Percentiles rank a stretch among this genome's conserved stretches.
These are phyloP conservation scores for Diaporthe aspalathi DNA, from an alignment of 2,329 filamentous ascomycete species.

Conservation along the genomic window DNA sequence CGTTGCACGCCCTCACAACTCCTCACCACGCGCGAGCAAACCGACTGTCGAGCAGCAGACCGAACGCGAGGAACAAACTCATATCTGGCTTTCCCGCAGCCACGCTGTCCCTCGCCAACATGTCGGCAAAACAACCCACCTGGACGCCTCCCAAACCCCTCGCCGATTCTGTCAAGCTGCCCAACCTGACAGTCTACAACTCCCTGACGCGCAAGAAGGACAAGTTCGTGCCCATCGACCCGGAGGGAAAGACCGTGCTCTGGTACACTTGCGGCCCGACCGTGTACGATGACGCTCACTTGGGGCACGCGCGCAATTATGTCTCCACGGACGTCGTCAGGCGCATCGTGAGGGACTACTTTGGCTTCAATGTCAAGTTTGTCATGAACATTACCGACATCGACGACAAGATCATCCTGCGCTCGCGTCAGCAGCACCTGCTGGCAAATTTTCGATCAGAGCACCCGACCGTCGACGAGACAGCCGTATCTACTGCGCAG, in stretches of 20 bases:
- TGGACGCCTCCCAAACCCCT: slow-evolving; percentile 36
- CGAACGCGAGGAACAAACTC: neutral
- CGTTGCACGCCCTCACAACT: slow-evolving; percentile 1
- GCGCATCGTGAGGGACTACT: slow-evolving; percentile 84
- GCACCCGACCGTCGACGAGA: slow-evolving; percentile 54
- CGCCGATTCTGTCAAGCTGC: slow-evolving; percentile 25
- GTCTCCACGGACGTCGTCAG: slow-evolving; percentile 90
- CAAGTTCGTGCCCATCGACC: slow-evolving; percentile 58
- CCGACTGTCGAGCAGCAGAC: neutral
- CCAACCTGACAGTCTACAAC: slow-evolving; percentile 37
- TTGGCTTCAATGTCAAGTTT: slow-evolving; percentile 84
- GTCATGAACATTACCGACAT: slow-evolving; percentile 95
- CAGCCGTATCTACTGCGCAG: slow-evolving; percentile 44
- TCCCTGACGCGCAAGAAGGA: slow-evolving; percentile 38
- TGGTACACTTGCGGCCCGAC: slow-evolving; percentile 95
- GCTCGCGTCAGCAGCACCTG: slow-evolving; percentile 69
- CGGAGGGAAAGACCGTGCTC: slow-evolving; percentile 70
- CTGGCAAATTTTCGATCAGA: slow-evolving; percentile 68
- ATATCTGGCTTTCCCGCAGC: neutral
- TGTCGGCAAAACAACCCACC: slow-evolving; percentile 36
- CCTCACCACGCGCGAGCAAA: neutral
- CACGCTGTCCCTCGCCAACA: slow-evolving; percentile 28
- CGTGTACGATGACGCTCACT: slow-evolving; percentile 83
- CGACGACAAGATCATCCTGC: slow-evolving; percentile 75
- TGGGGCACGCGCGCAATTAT: slow-evolving; percentile 87